phyloP scores from a whole-genome alignment of 106 monocot species.

The Dioscorea dumetorum region DNA sequence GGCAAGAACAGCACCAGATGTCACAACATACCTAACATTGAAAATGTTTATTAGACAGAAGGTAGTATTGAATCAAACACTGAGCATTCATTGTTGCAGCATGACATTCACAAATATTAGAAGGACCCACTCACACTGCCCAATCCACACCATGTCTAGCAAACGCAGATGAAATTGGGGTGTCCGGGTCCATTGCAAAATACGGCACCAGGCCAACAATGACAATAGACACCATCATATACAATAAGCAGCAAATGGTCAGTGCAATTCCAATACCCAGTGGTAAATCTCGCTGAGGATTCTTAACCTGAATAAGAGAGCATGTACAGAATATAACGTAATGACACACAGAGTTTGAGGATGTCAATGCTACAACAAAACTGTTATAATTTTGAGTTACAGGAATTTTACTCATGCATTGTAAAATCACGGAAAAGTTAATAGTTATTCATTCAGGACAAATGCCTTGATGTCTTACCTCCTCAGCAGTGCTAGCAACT shows the following conservation, averaged over 20 bases:
- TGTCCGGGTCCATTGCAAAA: slow-evolving; percentile 95
- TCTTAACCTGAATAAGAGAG: slow-evolving; percentile 58
- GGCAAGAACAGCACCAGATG: slow-evolving; percentile 82
- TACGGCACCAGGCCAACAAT: slow-evolving; percentile 94
- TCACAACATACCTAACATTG: slow-evolving; percentile 62
- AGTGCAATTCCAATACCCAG: slow-evolving; percentile 70
- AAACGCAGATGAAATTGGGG: slow-evolving; percentile 97
- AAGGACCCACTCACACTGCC: slow-evolving; percentile 52
- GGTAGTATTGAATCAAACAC: neutral
- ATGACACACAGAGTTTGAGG: no score
- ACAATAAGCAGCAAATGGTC: slow-evolving; percentile 72
- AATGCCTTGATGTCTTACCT: slow-evolving; percentile 33
- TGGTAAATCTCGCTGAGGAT: slow-evolving; percentile 91
- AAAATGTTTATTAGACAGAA: slow-evolving; percentile 4
- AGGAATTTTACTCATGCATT: no score
- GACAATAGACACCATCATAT: slow-evolving; percentile 92
- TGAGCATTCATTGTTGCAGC: neutral
- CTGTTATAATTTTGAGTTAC: no score
- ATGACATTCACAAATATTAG: neutral
- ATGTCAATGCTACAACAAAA: no score
- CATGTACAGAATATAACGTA: neutral
- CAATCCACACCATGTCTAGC: slow-evolving; percentile 77
- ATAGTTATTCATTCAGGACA: no score
- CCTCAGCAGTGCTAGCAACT: slow-evolving; percentile 97
- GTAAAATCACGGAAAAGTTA: no score